A percentile compares a stretch with the other conserved stretches of the same genome.
phyloP scores from a whole-genome alignment of 75 land plant genomes.

The Isoetes taiwanensis region DNA sequence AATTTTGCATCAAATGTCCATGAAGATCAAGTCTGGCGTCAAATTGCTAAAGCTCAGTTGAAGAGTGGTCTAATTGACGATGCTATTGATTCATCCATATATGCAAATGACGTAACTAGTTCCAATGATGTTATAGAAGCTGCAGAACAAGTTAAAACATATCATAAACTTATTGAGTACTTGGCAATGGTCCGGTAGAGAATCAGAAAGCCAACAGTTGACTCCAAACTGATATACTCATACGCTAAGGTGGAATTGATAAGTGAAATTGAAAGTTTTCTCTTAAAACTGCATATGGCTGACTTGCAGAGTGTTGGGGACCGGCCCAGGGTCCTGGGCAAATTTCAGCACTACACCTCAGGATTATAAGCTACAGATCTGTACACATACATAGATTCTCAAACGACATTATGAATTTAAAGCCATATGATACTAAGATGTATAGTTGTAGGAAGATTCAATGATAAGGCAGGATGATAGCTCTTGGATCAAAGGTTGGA shows the following conservation, averaged over 20 bases:
- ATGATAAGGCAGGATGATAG: no score
- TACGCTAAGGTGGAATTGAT: background rate
- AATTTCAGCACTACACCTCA: no score
- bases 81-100: slow-evolving; percentile 1
- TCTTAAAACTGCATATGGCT: background rate
- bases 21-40: background rate
- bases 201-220: background rate
- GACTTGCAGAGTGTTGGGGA: slow-evolving; percentile 1
- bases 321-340: no score
- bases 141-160: background rate
- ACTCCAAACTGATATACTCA: background rate
- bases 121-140: slow-evolving; percentile 1
- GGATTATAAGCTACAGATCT: no score
- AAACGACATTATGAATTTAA: no score
- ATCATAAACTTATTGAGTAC: background rate
- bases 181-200: background rate
- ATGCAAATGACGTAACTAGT: background rate
- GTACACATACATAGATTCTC: no score
- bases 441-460: no score
- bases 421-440: no score
- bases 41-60: slow-evolving; percentile 4
- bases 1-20: background rate
- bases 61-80: background rate
- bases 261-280: background rate
- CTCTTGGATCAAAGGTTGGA: no score